A percentile compares a stretch with the other conserved stretches of the same genome.
These are phyloP conservation scores for Apostasia ramifera DNA, from an alignment of 106 monocot genomes.

Conservation along the genomic window DNA sequence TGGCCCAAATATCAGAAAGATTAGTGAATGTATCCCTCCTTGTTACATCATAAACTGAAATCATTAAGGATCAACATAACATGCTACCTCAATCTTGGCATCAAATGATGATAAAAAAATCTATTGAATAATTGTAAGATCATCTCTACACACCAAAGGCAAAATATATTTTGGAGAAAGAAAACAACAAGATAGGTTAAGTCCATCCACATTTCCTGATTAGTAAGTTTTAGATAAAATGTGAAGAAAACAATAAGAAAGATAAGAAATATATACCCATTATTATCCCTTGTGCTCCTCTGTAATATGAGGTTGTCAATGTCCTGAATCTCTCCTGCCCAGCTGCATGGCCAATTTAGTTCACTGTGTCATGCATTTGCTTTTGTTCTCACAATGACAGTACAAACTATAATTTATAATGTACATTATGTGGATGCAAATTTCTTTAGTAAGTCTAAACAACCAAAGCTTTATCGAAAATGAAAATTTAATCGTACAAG, in stretches of 20 bases:
- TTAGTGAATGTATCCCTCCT: constrained; percentile 70
- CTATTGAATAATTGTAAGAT: too few species aligned
- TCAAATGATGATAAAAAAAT: background rate
- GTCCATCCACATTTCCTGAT: background rate
- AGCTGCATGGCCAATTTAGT: constrained; percentile 27
- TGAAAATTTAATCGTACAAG: too few species aligned
- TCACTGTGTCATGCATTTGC: background rate
- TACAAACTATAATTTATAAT: too few species aligned
- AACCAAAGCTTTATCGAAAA: too few species aligned
- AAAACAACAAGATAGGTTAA: background rate
- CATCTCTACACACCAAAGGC: too few species aligned
- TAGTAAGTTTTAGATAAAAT: background rate
- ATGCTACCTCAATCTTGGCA: too few species aligned
- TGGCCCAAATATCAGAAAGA: constrained; percentile 64
- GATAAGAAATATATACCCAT: constrained; percentile 36
- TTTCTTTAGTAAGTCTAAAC: too few species aligned
- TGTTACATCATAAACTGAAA: constrained; percentile 74
- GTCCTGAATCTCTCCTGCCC: constrained; percentile 75
- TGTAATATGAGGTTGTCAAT: constrained; percentile 61
- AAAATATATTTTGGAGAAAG: background rate
- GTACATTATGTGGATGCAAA: too few species aligned
- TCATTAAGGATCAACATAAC: background rate
- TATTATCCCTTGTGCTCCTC: constrained; percentile 69
- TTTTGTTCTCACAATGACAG: background rate
- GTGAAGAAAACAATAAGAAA: background rate